A percentile compares a stretch with the other conserved stretches of the same genome.
phyloP scores from a whole-genome alignment of 192 early-diverging fungal genomes.

The Spizellomyces sp. region DNA sequence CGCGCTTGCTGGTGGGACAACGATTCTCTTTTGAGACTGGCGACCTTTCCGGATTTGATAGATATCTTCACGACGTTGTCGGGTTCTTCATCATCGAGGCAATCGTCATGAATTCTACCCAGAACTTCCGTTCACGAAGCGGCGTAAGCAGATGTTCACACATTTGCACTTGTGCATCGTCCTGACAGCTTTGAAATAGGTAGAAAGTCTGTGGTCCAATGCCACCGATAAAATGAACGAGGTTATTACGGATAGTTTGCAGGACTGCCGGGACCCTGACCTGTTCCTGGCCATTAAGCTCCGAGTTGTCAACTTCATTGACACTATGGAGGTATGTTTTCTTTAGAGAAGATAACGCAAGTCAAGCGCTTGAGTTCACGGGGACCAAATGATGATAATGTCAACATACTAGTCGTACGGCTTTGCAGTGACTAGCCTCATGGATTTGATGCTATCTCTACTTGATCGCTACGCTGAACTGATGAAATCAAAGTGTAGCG shows the following conservation, averaged over 20 bases:
- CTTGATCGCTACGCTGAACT: slow-evolving; percentile 81
- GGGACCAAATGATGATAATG: not conserved
- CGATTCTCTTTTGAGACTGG: slow-evolving; percentile 71
- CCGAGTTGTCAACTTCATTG: slow-evolving; percentile 81
- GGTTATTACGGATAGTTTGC: slow-evolving; percentile 77
- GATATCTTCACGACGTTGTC: slow-evolving; percentile 84
- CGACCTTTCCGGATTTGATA: slow-evolving; percentile 67
- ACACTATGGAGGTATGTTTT: slow-evolving; percentile 78
- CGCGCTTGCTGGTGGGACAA: slow-evolving; percentile 77
- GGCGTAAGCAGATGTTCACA: slow-evolving; percentile 43
- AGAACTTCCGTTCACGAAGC: slow-evolving; percentile 84
- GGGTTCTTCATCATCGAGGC: slow-evolving; percentile 98
- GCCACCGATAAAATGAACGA: slow-evolving; percentile 80
- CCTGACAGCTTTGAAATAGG: slow-evolving; percentile 38
- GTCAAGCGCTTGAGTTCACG: not conserved
- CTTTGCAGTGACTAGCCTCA: slow-evolving; percentile 69
- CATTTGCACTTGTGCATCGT: not conserved
- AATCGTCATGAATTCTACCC: slow-evolving; percentile 81
- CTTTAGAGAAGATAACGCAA: not conserved
- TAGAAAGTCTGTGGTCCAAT: slow-evolving; percentile 89
- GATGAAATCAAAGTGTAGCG: slow-evolving; percentile 67
- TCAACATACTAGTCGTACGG: slow-evolving; percentile 60
- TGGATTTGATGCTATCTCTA: slow-evolving; percentile 72
- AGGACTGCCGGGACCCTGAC: slow-evolving; percentile 76
- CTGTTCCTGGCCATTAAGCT: slow-evolving; percentile 80